Conservation (phyloP, 345 rosid species). For the Syzygium grande region DNA sequence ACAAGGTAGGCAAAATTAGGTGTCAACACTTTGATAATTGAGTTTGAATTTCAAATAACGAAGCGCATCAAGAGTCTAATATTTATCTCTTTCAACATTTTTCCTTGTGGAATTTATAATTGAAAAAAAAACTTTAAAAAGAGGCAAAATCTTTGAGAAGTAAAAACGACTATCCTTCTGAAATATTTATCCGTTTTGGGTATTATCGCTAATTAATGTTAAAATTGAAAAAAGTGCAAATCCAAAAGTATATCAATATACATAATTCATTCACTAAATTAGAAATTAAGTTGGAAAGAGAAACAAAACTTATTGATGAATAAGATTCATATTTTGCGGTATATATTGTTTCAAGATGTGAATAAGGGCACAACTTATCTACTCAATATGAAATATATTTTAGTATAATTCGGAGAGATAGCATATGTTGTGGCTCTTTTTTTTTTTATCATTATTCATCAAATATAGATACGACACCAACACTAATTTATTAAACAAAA, state of each 20-base stretch:
- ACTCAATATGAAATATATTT: too few species aligned
- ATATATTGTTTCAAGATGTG: neutral
- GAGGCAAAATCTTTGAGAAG: neutral
- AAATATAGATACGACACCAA: too few species aligned
- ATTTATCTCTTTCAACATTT: neutral
- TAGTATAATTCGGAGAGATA: neutral
- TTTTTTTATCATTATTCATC: too few species aligned
- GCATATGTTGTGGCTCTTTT: neutral
- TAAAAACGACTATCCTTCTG: neutral
- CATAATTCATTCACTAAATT: neutral
- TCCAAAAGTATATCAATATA: too few species aligned
- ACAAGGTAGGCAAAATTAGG: too few species aligned
- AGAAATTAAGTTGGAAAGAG: neutral
- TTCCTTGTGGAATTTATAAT: neutral
- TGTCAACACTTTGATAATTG: neutral
- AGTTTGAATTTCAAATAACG: neutral
- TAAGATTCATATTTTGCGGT: neutral
- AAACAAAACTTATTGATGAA: neutral
- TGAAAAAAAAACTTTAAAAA: too few species aligned
- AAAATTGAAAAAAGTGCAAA: too few species aligned
- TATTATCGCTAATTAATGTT: too few species aligned
- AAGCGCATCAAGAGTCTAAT: neutral
- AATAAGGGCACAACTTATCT: neutral
- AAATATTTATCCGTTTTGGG: too few species aligned
- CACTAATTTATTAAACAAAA: too few species aligned